Conservation (phyloP, 805 yeast species). For the Pichia ethanolica region DNA sequence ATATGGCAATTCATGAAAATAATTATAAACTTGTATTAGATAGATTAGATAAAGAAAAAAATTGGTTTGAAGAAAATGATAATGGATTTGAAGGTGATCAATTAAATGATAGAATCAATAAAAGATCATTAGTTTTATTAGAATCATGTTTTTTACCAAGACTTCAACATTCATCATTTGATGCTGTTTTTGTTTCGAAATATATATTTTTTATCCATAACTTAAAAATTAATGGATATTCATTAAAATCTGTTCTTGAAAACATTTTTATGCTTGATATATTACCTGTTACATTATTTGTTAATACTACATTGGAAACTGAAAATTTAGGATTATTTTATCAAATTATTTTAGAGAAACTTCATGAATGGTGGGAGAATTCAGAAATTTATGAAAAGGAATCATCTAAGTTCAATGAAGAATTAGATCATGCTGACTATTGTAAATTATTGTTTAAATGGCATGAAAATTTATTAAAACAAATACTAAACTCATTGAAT, state of each 20-base stretch:
- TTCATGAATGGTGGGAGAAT: constrained; percentile 26
- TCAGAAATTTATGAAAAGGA: constrained; percentile 16
- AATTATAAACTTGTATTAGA: constrained; percentile 30
- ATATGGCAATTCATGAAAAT: constrained; percentile 37
- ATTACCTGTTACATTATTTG: constrained; percentile 52
- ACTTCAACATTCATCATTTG: constrained; percentile 69
- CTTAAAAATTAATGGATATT: constrained; percentile 27
- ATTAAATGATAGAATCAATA: constrained; percentile 24
- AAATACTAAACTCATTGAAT: constrained; percentile 35
- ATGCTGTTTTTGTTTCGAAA: constrained; percentile 62
- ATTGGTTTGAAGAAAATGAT: constrained; percentile 33
- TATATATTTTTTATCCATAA: constrained; percentile 50
- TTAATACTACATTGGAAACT: constrained; percentile 69
- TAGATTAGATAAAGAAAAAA: constrained; percentile 25
- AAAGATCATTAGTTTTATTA: constrained; percentile 29
- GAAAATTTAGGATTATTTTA: constrained; percentile 77
- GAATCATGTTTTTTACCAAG: constrained; percentile 71
- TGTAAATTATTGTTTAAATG: constrained; percentile 42
- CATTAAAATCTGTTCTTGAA: constrained; percentile 35
- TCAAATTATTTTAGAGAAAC: constrained; percentile 42
- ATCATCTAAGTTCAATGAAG: background rate
- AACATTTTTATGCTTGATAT: constrained; percentile 36
- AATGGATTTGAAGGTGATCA: constrained; percentile 27
- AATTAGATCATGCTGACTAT: constrained; percentile 26
- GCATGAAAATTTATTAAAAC: constrained; percentile 44